Conservation (phyloP, 2,329 filamentous ascomycete species). For the Capronia americana region DNA sequence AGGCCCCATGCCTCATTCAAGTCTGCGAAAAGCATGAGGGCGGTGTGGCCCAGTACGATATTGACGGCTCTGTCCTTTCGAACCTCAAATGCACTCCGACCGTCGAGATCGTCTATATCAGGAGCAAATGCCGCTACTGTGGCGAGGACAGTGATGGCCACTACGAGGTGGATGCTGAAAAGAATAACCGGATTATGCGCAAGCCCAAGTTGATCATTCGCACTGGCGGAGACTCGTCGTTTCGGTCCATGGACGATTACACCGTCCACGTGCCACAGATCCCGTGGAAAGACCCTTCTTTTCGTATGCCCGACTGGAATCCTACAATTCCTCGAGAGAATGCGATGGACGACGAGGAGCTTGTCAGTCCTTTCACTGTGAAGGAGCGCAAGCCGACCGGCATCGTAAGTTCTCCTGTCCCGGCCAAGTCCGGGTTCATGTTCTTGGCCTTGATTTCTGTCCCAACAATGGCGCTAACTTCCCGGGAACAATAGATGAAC, state of each 20-base stretch:
- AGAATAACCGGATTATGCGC: constrained; percentile 6
- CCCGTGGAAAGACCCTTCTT: constrained; percentile 19
- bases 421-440: not conserved
- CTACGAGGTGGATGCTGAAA: not conserved
- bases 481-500: not conserved
- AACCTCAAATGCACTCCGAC: constrained; percentile 3
- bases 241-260: constrained; percentile 9
- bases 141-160: not conserved
- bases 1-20: constrained; percentile 3
- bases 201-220: not conserved
- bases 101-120: constrained; percentile 8
- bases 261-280: constrained; percentile 14
- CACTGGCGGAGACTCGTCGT: not conserved
- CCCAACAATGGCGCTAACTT: not conserved
- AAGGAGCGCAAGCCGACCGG: constrained; percentile 8
- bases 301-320: constrained; percentile 28
- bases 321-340: constrained; percentile 12
- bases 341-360: constrained; percentile 3
- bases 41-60: constrained; percentile 2
- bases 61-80: not conserved
- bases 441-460: not conserved
- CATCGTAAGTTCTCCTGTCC: constrained; percentile 9
- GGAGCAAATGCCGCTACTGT: not conserved
- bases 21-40: constrained; percentile 17
- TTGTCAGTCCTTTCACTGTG: constrained; percentile 3